Base-by-base conservation (phyloP, 169 alveolate genomes). In the Eimeria zaria region DNA sequence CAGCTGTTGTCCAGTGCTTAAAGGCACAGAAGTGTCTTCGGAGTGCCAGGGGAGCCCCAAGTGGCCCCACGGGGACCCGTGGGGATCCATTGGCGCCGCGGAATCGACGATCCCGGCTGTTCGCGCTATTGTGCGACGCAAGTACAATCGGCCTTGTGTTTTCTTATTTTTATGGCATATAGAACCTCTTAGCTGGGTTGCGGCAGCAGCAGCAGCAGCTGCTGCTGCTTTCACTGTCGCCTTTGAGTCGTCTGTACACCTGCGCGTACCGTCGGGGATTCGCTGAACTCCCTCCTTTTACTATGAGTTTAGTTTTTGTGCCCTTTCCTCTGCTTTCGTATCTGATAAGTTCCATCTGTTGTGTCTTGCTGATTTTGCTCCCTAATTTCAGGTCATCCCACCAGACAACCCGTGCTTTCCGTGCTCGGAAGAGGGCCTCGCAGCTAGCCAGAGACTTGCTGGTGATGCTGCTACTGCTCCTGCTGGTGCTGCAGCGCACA, bases 371-470 rank as follows among this genome's bases (percentile, higher is more conserved):
- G 48, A 0, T 2, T 71, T 24, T 16, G 36, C 51, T 36, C 51
- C 30, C 53, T 36, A 14, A 39, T 16, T 71, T 39, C 24, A 39
- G 51, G n/a, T 41, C 51, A 14, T 71, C 39, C 16, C 53, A 71
- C 11, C 48, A 39, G 48, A 71, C 30, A 71, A 51, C 81, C 81
- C 81, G 30, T 71, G 51, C 81, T 71, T 71, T 71, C 81, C 53
- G 36, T 39, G 81, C 81, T 71, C 81, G 81, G 81, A 71, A 39
- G 76, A 6, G 81, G 81, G 53, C 48, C 81, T 71, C 81, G 51
- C 81, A 71, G 81, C 81, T 71, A 71, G 81, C 81, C 81, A 71
- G 81, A 33, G 81, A 3, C 81, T 71, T 71, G 81, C 81, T 71
- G 81, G 81, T 71, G 51, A 36, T 33, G 48, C 81, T 36, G 81